Evolutionary conservation across 768 basidiomycete genomes (phyloP).

Genomic region (Exsudoporus frostii): DNA sequence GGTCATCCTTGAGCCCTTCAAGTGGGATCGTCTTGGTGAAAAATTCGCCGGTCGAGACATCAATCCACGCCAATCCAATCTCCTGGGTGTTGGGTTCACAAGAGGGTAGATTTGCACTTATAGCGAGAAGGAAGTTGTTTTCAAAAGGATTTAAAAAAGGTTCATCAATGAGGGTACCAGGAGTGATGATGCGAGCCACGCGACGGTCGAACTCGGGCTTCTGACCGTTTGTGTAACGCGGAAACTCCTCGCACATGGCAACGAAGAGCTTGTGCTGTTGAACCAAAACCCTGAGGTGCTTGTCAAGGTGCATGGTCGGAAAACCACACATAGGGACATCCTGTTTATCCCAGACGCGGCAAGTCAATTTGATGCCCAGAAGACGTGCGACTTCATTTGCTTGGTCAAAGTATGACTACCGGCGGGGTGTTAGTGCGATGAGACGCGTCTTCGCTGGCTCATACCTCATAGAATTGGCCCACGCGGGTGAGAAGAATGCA

Average conservation of each 20-base stretch:
- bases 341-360: constrained; percentile 67
- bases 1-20: constrained; percentile 69
- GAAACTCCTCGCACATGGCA: constrained; percentile 93
- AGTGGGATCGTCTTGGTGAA: constrained; percentile 62
- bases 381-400: constrained; percentile 72
- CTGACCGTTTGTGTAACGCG: constrained; percentile 43
- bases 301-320: constrained; percentile 80
- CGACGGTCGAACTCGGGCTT: constrained; percentile 72
- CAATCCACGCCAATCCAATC: constrained; percentile 88
- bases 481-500: constrained; percentile 90
- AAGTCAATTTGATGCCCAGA: constrained; percentile 80
- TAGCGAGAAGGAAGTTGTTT: constrained; percentile 85
- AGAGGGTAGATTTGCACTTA: constrained; percentile 33
- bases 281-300: constrained; percentile 81
- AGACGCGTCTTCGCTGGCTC: constrained; percentile 6
- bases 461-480: constrained; percentile 93
- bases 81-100: constrained; percentile 6
- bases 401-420: constrained; percentile 92
- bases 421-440: constrained; percentile 3
- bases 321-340: constrained; percentile 88
- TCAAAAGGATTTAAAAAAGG: constrained; percentile 80
- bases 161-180: constrained; percentile 93
- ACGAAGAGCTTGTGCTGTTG: constrained; percentile 82
- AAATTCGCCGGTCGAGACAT: constrained; percentile 93
- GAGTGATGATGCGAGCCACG: constrained; percentile 85